These are phyloP conservation scores for Glaciozyma antarctica DNA, from an alignment of 768 basidiomycete genomes.

Conservation along the genomic window DNA sequence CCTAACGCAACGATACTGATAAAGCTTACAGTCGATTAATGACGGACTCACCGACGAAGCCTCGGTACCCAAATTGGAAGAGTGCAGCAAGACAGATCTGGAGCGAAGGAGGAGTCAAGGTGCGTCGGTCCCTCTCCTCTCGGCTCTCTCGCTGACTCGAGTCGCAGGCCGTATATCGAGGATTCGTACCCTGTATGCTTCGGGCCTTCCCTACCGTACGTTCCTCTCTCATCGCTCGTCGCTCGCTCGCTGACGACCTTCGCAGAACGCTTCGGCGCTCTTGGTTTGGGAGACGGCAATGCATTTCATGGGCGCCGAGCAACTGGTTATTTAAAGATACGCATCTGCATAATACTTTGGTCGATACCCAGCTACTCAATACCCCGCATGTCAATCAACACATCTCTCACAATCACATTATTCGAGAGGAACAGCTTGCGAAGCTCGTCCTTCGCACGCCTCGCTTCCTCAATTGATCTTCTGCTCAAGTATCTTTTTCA, in stretches of 20 bases:
- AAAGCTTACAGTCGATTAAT: constrained; percentile 28
- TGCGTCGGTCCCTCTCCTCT: background rate
- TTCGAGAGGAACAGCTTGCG: no score
- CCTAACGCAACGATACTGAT: background rate
- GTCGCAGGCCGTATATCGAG: constrained; percentile 30
- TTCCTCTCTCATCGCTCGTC: background rate
- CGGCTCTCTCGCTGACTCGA: background rate
- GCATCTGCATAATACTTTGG: no score
- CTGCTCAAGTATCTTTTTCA: no score
- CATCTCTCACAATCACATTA: no score
- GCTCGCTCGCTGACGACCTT: background rate
- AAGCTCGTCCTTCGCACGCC: no score
- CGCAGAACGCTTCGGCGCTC: constrained; percentile 31
- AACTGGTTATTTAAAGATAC: constrained; percentile 3
- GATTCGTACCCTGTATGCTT: constrained; percentile 30
- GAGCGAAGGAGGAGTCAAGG: constrained; percentile 26
- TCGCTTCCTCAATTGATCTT: no score
- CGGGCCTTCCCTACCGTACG: constrained; percentile 33
- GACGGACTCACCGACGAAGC: constrained; percentile 29
- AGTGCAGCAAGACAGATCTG: constrained; percentile 19
- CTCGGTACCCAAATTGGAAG: constrained; percentile 26
- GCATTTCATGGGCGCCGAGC: constrained; percentile 24
- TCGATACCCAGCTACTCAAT: no score
- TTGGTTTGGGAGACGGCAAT: constrained; percentile 32
- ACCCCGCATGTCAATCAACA: no score